Evolutionary conservation across 1,139 yeast genomes (phyloP).

Genomic region (Blastobotrys raffinosifermentans): DNA sequence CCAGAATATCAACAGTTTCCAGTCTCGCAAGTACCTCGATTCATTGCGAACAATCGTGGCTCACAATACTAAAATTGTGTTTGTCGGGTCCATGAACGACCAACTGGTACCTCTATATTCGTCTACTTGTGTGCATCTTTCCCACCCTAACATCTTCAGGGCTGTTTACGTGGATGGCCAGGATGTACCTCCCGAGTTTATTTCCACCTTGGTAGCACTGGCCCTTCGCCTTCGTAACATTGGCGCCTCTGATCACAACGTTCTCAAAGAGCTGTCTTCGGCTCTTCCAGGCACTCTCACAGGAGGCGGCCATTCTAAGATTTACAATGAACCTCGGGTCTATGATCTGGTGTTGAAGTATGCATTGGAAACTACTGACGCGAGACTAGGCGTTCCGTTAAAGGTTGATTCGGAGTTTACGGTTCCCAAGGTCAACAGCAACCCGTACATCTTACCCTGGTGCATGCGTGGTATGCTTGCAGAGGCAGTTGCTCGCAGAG

Average conservation of each 20-base stretch:
- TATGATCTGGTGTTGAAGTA: constrained; percentile 75
- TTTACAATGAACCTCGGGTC: constrained; percentile 80
- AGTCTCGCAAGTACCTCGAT: constrained; percentile 64
- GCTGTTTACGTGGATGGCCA: constrained; percentile 85
- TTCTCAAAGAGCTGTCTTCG: constrained; percentile 71
- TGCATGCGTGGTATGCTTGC: constrained; percentile 73
- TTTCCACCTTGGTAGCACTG: constrained; percentile 45
- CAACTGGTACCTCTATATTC: constrained; percentile 91
- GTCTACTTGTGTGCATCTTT: constrained; percentile 71
- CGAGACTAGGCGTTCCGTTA: constrained; percentile 27
- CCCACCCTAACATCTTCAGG: constrained; percentile 84
- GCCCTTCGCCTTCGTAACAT: constrained; percentile 36
- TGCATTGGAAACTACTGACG: constrained; percentile 67
- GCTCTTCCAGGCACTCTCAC: constrained; percentile 86
- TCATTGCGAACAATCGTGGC: constrained; percentile 59
- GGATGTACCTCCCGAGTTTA: constrained; percentile 46
- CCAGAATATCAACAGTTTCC: constrained; percentile 66
- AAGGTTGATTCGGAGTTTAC: constrained; percentile 25
- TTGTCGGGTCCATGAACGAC: constrained; percentile 85
- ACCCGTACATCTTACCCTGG: constrained; percentile 90
- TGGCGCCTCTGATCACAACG: constrained; percentile 36
- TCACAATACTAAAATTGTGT: constrained; percentile 69
- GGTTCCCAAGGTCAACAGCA: constrained; percentile 44
- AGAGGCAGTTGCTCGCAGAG: constrained; percentile 40
- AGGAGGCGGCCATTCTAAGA: constrained; percentile 90